A percentile compares a stretch with the other conserved stretches of the same genome.
Evolutionary conservation across 1,284 basidiomycete genomes (phyloP).

Genomic region (Melampsora allii-populina): DNA sequence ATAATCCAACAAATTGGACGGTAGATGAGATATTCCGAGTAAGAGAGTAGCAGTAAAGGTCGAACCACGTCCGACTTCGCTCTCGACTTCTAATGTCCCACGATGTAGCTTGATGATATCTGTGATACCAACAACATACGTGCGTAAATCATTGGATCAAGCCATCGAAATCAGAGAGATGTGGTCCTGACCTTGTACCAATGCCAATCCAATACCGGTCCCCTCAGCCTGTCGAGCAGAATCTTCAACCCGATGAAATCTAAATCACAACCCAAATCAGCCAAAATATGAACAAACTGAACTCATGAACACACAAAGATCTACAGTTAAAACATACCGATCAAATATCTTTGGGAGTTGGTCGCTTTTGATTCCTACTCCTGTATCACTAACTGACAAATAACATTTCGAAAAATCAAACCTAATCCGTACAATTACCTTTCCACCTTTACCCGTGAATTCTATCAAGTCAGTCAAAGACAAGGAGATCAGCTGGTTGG

Average conservation of each 20-base stretch:
- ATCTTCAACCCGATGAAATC: conserved; percentile 31
- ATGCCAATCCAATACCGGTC: conserved; percentile 38
- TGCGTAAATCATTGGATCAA: background rate
- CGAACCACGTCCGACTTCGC: conserved; percentile 28
- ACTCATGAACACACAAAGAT: background rate
- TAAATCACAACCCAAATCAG: background rate
- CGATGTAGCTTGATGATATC: conserved; percentile 32
- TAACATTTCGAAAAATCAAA: conserved; percentile 31
- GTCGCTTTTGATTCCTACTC: conserved; percentile 26
- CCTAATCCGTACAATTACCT: conserved; percentile 11
- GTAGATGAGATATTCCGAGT: conserved; percentile 28
- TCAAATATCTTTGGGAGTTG: conserved; percentile 40
- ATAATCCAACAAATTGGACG: conserved; percentile 21
- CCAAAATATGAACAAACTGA: background rate
- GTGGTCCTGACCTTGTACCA: conserved; percentile 31
- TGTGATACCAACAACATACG: background rate
- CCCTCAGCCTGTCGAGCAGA: conserved; percentile 13
- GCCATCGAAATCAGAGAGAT: background rate
- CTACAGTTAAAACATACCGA: background rate
- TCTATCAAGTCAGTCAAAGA: conserved; percentile 1
- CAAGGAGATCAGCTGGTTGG: background rate
- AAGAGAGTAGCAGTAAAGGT: conserved; percentile 28
- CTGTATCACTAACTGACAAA: conserved; percentile 31
- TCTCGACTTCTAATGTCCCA: conserved; percentile 22
- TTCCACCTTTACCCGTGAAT: conserved; percentile 29